Evolutionary conservation across 1,284 basidiomycete species (phyloP).

Genomic region (Ustilago sp.): DNA sequence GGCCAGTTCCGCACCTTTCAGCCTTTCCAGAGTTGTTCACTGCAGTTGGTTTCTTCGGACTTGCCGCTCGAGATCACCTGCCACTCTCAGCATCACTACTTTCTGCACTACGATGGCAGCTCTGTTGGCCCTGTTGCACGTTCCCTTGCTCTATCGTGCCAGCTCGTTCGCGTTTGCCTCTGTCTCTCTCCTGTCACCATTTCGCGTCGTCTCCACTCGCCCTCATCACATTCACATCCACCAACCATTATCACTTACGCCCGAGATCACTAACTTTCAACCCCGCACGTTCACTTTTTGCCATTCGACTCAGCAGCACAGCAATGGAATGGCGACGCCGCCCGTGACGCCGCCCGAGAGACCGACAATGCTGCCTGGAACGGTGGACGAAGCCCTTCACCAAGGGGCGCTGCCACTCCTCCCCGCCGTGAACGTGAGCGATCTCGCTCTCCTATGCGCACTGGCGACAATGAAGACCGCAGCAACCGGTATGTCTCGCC

Average conservation of each 20-base stretch:
- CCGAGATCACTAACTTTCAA: constrained; percentile 25
- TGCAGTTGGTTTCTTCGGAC: not conserved
- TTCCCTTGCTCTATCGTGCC: not conserved
- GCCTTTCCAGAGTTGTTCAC: not conserved
- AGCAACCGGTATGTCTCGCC: constrained; percentile 48
- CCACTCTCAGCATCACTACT: not conserved
- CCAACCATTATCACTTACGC: constrained; percentile 15
- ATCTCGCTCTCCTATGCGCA: constrained; percentile 40
- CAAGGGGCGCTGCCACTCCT: constrained; percentile 49
- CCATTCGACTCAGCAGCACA: constrained; percentile 46
- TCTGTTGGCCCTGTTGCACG: not conserved
- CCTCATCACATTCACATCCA: constrained; percentile 2
- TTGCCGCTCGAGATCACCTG: not conserved
- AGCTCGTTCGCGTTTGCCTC: not conserved
- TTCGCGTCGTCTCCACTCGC: constrained; percentile 2
- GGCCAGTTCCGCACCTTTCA: not conserved
- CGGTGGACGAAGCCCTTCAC: constrained; percentile 51
- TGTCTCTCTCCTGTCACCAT: constrained; percentile 3
- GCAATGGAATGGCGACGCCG: constrained; percentile 58
- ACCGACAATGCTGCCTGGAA: constrained; percentile 50
- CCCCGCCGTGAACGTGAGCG: constrained; percentile 58
- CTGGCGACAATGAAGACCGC: constrained; percentile 38
- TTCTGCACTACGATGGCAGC: not conserved
- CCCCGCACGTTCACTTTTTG: constrained; percentile 30
- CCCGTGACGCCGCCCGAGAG: constrained; percentile 54